A percentile compares a stretch with the other conserved stretches of the same genome.
Conservation (phyloP, 2,329 filamentous ascomycete species). For the Trichoderma aggressivum region DNA sequence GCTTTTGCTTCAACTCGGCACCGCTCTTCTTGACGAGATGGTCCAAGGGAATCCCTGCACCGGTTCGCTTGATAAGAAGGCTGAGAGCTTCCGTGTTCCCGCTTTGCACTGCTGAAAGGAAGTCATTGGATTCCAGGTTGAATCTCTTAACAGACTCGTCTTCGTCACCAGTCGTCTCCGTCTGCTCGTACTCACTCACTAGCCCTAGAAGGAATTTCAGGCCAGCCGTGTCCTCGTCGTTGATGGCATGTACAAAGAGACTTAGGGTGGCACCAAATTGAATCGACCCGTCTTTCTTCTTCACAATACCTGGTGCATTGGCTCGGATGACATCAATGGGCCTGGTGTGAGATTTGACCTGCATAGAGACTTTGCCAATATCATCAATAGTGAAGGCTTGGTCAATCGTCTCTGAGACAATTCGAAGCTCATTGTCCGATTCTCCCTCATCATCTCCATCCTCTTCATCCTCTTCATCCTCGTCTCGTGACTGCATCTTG, state of each 20-base stretch:
- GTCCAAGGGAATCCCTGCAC: conserved; percentile 67
- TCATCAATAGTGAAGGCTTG: conserved; percentile 73
- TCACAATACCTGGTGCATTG: conserved; percentile 33
- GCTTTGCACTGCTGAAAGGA: conserved; percentile 41
- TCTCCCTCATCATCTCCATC: conserved; percentile 35
- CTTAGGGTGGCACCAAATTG: not conserved
- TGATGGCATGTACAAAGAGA: conserved; percentile 47
- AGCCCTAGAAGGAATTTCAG: conserved; percentile 58
- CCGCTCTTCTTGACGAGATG: conserved; percentile 64
- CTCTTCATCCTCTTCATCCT: conserved; percentile 36
- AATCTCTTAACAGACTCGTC: conserved; percentile 34
- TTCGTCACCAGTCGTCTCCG: conserved; percentile 36
- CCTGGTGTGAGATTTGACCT: conserved; percentile 61
- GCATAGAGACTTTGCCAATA: conserved; percentile 64
- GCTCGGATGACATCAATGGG: conserved; percentile 53
- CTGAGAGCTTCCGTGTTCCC: conserved; percentile 57
- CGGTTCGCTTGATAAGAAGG: conserved; percentile 62
- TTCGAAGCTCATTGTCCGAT: conserved; percentile 40
- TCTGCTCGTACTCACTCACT: conserved; percentile 42
- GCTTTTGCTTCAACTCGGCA: conserved; percentile 59
- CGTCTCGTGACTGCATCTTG: conserved; percentile 40
- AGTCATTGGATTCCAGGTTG: conserved; percentile 39
- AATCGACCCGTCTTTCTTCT: conserved; percentile 29
- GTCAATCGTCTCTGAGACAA: conserved; percentile 56
- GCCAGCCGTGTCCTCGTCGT: conserved; percentile 49